A percentile compares a stretch with the other conserved stretches of the same genome.
Conservation (phyloP, 257 asterid species). For the Cinchona pubescens region DNA sequence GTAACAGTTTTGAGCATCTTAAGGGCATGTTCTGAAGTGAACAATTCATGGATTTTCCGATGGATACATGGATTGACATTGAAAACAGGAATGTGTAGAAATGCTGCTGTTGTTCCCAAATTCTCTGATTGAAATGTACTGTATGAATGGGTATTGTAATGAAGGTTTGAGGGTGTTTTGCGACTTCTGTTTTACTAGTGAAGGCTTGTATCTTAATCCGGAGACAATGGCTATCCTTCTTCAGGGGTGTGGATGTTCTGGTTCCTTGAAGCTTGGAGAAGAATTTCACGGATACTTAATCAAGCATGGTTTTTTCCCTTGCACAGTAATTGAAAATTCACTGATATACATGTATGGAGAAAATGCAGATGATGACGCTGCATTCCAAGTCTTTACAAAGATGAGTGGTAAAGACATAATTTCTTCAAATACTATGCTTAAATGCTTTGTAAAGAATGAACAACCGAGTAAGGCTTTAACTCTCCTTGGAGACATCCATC, state of each 20-base stretch:
- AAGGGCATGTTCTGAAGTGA: conserved; percentile 33
- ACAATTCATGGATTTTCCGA: conserved; percentile 19
- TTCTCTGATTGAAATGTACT: conserved; percentile 40
- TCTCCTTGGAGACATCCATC: conserved; percentile 31
- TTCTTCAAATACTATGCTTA: conserved; percentile 50
- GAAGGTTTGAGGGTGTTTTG: conserved; percentile 30
- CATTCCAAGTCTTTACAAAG: conserved; percentile 30
- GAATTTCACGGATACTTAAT: conserved; percentile 45
- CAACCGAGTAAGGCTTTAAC: conserved; percentile 28
- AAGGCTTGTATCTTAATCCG: conserved; percentile 33
- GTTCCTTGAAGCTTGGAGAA: conserved; percentile 27
- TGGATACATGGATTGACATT: conserved; percentile 46
- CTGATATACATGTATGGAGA: conserved; percentile 44
- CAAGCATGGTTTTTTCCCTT: conserved; percentile 40
- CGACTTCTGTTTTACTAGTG: conserved; percentile 28
- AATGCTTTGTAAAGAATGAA: conserved; percentile 39
- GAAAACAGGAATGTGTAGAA: conserved; percentile 33
- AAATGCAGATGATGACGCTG: conserved; percentile 21
- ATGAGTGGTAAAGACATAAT: conserved; percentile 37
- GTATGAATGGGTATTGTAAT: conserved; percentile 28
- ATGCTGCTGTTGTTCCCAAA: conserved; percentile 32
- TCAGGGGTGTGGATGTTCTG: conserved; percentile 31
- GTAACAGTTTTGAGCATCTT: conserved; percentile 31
- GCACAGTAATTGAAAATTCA: conserved; percentile 36
- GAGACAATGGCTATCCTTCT: conserved; percentile 49